Evolutionary conservation across 2,329 filamentous ascomycete genomes (phyloP), one percentile per base, ranked within the genome.

Genomic region (Stagonosporopsis cucurbitacearum): DNA sequence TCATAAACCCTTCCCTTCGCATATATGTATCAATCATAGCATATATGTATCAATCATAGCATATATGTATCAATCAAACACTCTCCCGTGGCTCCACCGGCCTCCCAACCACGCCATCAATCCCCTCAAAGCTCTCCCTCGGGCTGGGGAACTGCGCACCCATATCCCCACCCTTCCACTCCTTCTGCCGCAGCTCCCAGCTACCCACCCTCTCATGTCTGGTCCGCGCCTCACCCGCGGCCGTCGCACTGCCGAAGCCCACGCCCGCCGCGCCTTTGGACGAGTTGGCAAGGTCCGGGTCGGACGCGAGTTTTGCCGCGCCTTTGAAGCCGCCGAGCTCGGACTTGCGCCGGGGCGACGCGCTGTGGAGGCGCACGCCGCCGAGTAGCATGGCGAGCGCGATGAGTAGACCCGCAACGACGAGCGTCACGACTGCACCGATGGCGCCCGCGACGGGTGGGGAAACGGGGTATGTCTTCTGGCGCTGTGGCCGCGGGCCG

Each of bases 241-340:
- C 19, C 2, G 47, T 33, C 2, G 53, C 46, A 6, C 67, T 54
- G 47, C 67, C 55, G 46, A 68, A 48, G 55, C 69, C 33, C 61
- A 70, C 63, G 1, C 66, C 68, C 13, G 69, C 70, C n/a, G 68
- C 78, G 50, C 78, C 78, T 44, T 78, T 78, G 1, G 78, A 70
- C 17, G 83, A 72, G 13, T 33, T 23, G 2, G 75, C 76, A 28
- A 85, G 65, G 67, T 86, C 84, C 3, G 76, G 73, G 66, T 86
- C 84, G 43, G 79, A 82, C 0, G 80, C 81, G 62, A 86, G 69
- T 67, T 85, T 86, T 13, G 72, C 70, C 12, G 73, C 75, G 13
- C 84, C 82, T 62, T 85, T 86, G 77, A 86, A 86, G 0, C 84
- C 84, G 9, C 82, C 82, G 7, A 81, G 59, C 6, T 15, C 32